These are phyloP conservation scores for Colletotrichum sojae DNA, from an alignment of 2,329 filamentous ascomycete species.

Conservation along the genomic window DNA sequence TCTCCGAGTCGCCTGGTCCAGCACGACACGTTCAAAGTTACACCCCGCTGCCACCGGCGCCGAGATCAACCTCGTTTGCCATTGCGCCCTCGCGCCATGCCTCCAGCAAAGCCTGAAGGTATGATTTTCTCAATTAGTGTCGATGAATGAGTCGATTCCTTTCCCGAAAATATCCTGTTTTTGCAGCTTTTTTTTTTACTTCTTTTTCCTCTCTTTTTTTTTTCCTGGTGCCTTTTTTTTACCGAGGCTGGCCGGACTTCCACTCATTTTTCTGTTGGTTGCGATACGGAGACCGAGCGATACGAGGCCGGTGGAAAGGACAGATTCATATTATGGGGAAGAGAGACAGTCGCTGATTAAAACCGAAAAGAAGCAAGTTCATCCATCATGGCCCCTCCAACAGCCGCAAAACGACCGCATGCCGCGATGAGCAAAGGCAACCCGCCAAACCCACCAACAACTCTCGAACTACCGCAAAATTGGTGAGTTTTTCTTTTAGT, in stretches of 20 bases:
- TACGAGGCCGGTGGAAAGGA: slow-evolving; percentile 25
- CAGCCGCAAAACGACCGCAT: slow-evolving; percentile 36
- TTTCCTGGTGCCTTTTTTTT: not conserved
- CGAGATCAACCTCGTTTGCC: not conserved
- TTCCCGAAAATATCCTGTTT: not conserved
- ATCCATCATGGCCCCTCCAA: slow-evolving; percentile 35
- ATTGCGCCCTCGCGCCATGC: slow-evolving; percentile 17
- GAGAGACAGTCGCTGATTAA: slow-evolving; percentile 32
- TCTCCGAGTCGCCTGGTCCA: not conserved
- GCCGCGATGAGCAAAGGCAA: slow-evolving; percentile 29
- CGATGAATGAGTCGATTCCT: slow-evolving; percentile 12
- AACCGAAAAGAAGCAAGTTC: slow-evolving; percentile 29
- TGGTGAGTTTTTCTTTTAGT: slow-evolving; percentile 26
- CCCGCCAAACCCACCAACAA: not conserved
- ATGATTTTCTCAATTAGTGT: slow-evolving; percentile 1
- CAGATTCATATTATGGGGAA: slow-evolving; percentile 30
- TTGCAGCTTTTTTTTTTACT: too few species aligned
- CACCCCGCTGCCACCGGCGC: not conserved
- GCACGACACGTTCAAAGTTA: slow-evolving; percentile 13
- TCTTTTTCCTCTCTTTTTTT: too few species aligned
- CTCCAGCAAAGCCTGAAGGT: slow-evolving; percentile 28
- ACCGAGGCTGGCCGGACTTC: not conserved
- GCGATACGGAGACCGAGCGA: slow-evolving; percentile 22
- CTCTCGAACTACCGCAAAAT: slow-evolving; percentile 14
- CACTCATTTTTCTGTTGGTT: slow-evolving; percentile 2